Evolutionary conservation across 768 basidiomycete genomes (phyloP).

Genomic region (Boletales sp.): DNA sequence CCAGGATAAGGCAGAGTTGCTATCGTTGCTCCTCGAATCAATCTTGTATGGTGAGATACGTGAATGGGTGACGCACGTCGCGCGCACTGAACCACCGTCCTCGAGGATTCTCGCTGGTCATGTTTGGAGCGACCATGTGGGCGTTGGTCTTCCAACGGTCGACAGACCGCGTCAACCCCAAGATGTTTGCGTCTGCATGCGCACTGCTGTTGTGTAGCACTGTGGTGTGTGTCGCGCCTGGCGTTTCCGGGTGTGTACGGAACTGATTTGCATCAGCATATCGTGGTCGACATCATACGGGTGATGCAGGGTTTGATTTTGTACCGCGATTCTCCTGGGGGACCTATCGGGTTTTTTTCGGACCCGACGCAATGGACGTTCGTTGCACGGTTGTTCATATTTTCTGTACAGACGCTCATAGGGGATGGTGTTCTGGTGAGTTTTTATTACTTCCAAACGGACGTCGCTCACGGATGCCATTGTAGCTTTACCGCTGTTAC

Average conservation of each 20-base stretch:
- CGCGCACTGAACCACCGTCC: background rate
- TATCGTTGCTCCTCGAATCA: conserved; percentile 1
- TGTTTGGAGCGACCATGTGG: conserved; percentile 30
- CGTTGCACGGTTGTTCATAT: background rate
- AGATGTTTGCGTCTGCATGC: conserved; percentile 17
- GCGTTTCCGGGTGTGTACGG: too few species aligned
- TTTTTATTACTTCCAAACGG: background rate
- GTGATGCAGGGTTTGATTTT: conserved; percentile 18
- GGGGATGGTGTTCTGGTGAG: conserved; percentile 3
- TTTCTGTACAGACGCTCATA: conserved; percentile 2
- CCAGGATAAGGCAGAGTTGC: background rate
- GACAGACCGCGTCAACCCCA: conserved; percentile 6
- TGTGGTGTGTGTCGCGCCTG: conserved; percentile 9
- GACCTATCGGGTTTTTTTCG: conserved; percentile 23
- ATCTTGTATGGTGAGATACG: conserved; percentile 4
- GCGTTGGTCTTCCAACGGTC: conserved; percentile 11
- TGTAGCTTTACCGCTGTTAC: conserved; percentile 9
- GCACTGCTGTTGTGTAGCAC: conserved; percentile 24
- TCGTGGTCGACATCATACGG: conserved; percentile 19
- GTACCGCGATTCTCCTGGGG: conserved; percentile 19
- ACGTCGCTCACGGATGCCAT: background rate
- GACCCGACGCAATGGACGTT: conserved; percentile 11
- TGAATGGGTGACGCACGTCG: background rate
- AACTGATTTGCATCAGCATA: conserved; percentile 14
- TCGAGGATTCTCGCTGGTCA: conserved; percentile 30